phyloP scores from a whole-genome alignment of 306 rosid genomes.

The Acacia acuminata region DNA sequence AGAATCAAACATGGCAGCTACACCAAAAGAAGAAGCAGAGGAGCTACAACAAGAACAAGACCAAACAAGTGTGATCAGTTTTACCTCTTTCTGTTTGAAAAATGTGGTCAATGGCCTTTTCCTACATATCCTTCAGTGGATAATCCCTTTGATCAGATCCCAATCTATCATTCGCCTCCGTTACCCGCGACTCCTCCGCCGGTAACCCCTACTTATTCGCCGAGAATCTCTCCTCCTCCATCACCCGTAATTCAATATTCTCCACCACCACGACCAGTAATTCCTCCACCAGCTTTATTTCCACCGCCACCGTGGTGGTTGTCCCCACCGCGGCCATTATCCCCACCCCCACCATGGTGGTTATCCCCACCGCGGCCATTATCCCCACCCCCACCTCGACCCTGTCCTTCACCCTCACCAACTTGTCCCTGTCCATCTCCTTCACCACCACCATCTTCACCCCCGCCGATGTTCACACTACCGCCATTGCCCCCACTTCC shows the following conservation, averaged over 20 bases:
- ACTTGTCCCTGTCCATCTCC: not conserved
- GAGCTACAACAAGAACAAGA: conserved; percentile 7
- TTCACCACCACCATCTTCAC: conserved; percentile 8
- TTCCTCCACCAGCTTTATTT: not conserved
- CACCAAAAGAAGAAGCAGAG: conserved; percentile 10
- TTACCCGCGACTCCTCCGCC: not conserved
- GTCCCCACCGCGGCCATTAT: conserved; percentile 20
- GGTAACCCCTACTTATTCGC: not conserved
- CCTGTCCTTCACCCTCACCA: not conserved
- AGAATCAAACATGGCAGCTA: not conserved
- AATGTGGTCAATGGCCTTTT: conserved; percentile 74
- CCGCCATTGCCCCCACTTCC: conserved; percentile 29
- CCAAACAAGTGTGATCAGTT: conserved; percentile 57
- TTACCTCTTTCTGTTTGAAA: conserved; percentile 50
- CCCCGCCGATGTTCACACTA: not conserved
- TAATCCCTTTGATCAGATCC: conserved; percentile 50
- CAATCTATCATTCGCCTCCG: not conserved
- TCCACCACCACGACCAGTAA: not conserved
- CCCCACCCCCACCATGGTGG: not conserved
- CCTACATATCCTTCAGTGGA: conserved; percentile 52
- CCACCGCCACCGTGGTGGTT: not conserved
- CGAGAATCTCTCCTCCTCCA: not conserved
- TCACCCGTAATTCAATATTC: not conserved
- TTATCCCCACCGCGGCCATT: conserved; percentile 21
- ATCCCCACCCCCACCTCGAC: not conserved